These are phyloP conservation scores for Mentha longifolia DNA, from an alignment of 257 asterid genomes.

Conservation along the genomic window DNA sequence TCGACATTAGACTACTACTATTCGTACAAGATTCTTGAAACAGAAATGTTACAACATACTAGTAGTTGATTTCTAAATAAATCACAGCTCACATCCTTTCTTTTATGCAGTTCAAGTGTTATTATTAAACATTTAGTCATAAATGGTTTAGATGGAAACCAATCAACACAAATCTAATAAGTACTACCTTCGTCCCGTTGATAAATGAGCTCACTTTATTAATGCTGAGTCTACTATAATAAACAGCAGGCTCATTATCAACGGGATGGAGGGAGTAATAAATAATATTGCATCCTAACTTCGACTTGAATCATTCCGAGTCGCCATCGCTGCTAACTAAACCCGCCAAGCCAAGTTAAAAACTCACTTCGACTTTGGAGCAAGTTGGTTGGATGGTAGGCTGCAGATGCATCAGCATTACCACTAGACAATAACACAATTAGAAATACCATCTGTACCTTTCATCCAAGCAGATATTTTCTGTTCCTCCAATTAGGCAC, in stretches of 20 bases:
- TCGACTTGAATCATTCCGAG: not conserved
- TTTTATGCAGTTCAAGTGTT: not conserved
- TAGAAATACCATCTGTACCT: constrained; percentile 30
- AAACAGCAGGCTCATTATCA: no score
- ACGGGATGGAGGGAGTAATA: no score
- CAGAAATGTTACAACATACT: not conserved
- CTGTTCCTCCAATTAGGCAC: constrained; percentile 26
- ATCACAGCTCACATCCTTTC: not conserved
- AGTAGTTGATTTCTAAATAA: not conserved
- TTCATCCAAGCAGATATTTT: constrained; percentile 37
- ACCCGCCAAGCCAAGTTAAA: constrained; percentile 3
- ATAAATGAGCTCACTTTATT: no score
- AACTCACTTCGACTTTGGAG: not conserved
- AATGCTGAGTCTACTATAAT: no score
- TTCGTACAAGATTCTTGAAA: constrained; percentile 17
- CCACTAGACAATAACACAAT: constrained; percentile 24
- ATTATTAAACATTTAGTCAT: no score
- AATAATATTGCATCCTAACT: not conserved
- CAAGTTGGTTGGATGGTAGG: constrained; percentile 26
- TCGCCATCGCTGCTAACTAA: not conserved
- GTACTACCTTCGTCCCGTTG: not conserved
- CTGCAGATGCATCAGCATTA: constrained; percentile 2
- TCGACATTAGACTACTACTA: not conserved
- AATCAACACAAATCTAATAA: not conserved
- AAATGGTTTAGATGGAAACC: not conserved